A percentile compares a stretch with the other conserved stretches of the same genome.
phyloP scores from a whole-genome alignment of 352 stramenopile species.

The Pythium dissimile region DNA sequence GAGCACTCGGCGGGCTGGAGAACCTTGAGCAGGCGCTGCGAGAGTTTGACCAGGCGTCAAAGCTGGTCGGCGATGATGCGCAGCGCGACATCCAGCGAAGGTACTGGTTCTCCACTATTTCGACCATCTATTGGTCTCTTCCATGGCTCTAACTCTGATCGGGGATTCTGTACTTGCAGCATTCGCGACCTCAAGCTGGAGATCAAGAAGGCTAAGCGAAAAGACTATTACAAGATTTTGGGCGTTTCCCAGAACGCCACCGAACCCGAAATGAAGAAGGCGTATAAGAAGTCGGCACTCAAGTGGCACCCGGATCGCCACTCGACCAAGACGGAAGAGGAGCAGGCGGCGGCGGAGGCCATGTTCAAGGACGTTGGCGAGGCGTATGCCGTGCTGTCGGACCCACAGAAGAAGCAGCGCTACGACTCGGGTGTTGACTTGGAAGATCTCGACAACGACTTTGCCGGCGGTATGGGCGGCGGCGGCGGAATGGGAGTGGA shows the following conservation, averaged over 20 bases:
- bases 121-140: too few relatives aligned
- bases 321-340: constrained; percentile 85
- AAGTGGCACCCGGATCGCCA: constrained; percentile 97
- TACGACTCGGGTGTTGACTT: constrained; percentile 95
- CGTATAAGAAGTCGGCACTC: constrained; percentile 93
- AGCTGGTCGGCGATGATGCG: constrained; percentile 79
- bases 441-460: constrained; percentile 92
- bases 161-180: constrained; percentile 21
- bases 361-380: constrained; percentile 96
- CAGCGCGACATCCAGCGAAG: constrained; percentile 73
- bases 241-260: constrained; percentile 75
- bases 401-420: constrained; percentile 89
- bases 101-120: constrained; percentile 3
- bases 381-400: constrained; percentile 94
- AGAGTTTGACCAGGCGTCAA: constrained; percentile 88
- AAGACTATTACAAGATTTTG: constrained; percentile 96
- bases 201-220: constrained; percentile 94
- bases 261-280: constrained; percentile 97
- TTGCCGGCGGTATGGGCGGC: constrained; percentile 52
- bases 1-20: constrained; percentile 74
- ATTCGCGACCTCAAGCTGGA: constrained; percentile 90
- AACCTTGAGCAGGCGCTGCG: constrained; percentile 89
- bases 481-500: constrained; percentile 81
- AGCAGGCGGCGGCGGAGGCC: constrained; percentile 89
- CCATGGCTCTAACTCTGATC: too few relatives aligned